Evolutionary conservation across 2,329 filamentous ascomycete species (phyloP).

Genomic region (Aureobasidium sp.): DNA sequence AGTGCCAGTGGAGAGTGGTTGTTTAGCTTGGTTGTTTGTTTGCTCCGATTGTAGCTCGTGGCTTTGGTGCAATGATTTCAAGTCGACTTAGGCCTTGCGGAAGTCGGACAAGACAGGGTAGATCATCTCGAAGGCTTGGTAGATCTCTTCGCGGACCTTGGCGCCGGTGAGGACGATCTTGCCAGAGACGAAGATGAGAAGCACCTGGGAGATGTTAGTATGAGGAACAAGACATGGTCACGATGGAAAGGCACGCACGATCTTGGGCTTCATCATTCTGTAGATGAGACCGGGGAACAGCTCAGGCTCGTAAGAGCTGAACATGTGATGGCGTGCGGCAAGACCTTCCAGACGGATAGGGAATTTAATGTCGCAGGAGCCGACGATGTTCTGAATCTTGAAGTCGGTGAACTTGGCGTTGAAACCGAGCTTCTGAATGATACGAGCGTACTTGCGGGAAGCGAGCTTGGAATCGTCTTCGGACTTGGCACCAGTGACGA

Average conservation of each 20-base stretch:
- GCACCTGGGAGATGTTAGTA: conserved; percentile 43
- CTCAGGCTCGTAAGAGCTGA: conserved; percentile 98
- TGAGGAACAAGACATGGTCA: not conserved
- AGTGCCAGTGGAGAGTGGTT: conserved; percentile 3
- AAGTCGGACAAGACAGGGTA: conserved; percentile 73
- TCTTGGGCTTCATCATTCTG: conserved; percentile 99
- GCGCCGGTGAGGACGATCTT: conserved; percentile 98
- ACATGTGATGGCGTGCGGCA: conserved; percentile 96
- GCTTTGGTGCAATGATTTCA: not conserved
- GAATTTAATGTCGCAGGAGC: conserved; percentile 98
- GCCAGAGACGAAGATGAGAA: conserved; percentile 94
- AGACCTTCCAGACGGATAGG: conserved; percentile 94
- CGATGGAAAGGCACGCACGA: conserved; percentile 31
- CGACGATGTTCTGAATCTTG: conserved; percentile 99
- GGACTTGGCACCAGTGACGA: conserved; percentile 55
- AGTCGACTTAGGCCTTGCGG: conserved; percentile 22
- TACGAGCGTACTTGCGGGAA: conserved; percentile 93
- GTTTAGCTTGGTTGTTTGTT: not conserved
- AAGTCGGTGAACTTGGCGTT: conserved; percentile 99
- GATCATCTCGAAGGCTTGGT: conserved; percentile 94
- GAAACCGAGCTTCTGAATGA: conserved; percentile 99
- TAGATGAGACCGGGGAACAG: conserved; percentile 99
- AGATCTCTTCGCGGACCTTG: conserved; percentile 97
- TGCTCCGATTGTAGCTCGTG: not conserved
- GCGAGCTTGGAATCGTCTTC: conserved; percentile 97